Evolutionary conservation across 495 filamentous ascomycete genomes (phyloP).

Genomic region (Lepidopterella palustris): DNA sequence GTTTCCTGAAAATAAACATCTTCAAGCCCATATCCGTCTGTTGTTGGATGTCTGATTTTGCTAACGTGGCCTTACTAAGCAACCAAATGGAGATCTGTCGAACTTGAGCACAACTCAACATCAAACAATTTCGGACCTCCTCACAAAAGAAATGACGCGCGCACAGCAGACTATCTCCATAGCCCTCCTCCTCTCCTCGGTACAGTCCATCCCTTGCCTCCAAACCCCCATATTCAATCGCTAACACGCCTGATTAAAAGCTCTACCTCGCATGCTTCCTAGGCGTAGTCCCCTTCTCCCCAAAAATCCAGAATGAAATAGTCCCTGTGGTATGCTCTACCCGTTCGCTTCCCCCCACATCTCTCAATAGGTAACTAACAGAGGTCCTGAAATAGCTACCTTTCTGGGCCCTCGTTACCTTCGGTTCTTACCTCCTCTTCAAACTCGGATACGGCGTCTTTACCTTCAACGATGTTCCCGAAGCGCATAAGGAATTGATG

Average conservation of each 20-base stretch:
- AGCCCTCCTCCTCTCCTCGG: constrained; percentile 78
- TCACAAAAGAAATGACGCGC: constrained; percentile 96
- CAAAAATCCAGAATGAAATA: constrained; percentile 62
- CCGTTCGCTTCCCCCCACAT: background rate
- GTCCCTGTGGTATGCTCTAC: constrained; percentile 70
- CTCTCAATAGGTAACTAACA: background rate
- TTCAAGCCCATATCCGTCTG: no score
- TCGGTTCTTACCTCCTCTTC: constrained; percentile 89
- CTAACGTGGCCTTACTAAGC: no score
- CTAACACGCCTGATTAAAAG: constrained; percentile 44
- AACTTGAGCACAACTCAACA: no score
- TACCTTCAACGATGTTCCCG: constrained; percentile 93
- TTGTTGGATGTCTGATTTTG: no score
- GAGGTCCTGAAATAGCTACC: constrained; percentile 51
- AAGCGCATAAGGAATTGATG: constrained; percentile 84
- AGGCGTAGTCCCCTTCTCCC: constrained; percentile 75
- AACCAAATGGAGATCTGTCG: no score
- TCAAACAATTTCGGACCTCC: no score
- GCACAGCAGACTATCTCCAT: constrained; percentile 89
- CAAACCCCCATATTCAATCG: constrained; percentile 5
- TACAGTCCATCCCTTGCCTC: constrained; percentile 42
- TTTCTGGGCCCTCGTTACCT: constrained; percentile 84
- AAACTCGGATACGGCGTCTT: constrained; percentile 86
- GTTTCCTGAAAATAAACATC: no score
- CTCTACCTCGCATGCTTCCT: constrained; percentile 84